Conservation (phyloP, 345 rosid genomes). For the Triadica sebifera region DNA sequence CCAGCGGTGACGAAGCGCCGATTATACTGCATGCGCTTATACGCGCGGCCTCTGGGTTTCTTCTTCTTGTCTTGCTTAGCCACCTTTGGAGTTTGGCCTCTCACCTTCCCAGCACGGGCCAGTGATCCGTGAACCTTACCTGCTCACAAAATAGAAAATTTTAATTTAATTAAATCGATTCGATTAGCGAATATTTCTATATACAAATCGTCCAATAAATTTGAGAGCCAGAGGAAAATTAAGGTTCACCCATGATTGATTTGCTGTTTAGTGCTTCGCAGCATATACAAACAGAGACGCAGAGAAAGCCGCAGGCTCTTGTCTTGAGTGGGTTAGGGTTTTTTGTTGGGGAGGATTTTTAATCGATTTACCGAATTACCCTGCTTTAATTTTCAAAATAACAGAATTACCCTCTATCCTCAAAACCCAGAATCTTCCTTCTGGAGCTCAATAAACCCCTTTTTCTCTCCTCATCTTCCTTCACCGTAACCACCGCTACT, state of each 20-base stretch:
- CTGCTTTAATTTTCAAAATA: background rate
- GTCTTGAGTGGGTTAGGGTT: background rate
- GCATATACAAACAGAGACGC: background rate
- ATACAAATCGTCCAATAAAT: background rate
- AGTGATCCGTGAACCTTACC: constrained; percentile 85
- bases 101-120: constrained; percentile 88
- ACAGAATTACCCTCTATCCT: background rate
- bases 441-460: too few species aligned
- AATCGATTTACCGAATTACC: background rate
- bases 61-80: constrained; percentile 84
- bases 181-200: background rate
- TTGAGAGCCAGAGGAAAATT: background rate
- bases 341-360: background rate
- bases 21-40: constrained; percentile 83
- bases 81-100: constrained; percentile 78
- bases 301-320: background rate
- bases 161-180: background rate
- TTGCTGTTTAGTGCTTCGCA: background rate
- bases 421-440: background rate
- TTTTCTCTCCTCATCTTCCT: background rate
- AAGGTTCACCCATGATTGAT: background rate
- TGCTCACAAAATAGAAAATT: constrained; percentile 19
- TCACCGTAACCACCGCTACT: background rate
- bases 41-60: constrained; percentile 75
- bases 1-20: constrained; percentile 94